These are phyloP conservation scores for Aspergillus sp. DNA, from an alignment of 2,329 filamentous ascomycete genomes.

Conservation along the genomic window DNA sequence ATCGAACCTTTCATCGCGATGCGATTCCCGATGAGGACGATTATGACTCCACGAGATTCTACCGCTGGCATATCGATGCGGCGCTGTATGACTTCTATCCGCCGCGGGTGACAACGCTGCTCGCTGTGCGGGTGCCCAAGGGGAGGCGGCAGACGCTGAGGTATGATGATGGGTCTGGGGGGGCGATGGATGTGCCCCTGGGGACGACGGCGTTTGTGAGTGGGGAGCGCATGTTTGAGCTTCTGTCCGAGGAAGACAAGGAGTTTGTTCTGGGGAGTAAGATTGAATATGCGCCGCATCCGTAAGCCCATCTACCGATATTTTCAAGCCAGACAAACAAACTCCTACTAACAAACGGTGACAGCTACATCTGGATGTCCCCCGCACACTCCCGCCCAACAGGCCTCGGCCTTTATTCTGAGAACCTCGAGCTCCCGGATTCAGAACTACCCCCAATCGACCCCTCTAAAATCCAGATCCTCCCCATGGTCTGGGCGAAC, in stretches of 20 bases:
- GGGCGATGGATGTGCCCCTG: conserved; percentile 69
- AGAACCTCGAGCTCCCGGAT: conserved; percentile 64
- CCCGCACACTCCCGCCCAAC: conserved; percentile 67
- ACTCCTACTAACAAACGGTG: not conserved
- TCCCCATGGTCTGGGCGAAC: conserved; percentile 80
- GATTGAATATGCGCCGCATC: conserved; percentile 77
- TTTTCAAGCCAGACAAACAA: no score
- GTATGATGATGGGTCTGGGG: conserved; percentile 73
- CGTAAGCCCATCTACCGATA: conserved; percentile 46
- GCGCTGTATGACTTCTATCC: conserved; percentile 77
- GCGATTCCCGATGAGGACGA: conserved; percentile 66
- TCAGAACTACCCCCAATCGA: conserved; percentile 69
- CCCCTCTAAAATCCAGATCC: conserved; percentile 67
- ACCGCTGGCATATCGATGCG: conserved; percentile 81
- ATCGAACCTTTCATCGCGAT: conserved; percentile 74
- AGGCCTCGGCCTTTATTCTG: conserved; percentile 72
- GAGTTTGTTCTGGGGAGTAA: conserved; percentile 68
- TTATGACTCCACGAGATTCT: conserved; percentile 64
- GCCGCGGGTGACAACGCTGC: conserved; percentile 71
- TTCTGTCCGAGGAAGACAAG: conserved; percentile 68
- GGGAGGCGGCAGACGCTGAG: conserved; percentile 69
- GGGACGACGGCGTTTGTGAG: conserved; percentile 78
- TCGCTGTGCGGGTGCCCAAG: conserved; percentile 73
- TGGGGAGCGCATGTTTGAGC: conserved; percentile 71
- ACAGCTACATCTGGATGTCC: conserved; percentile 74